These are phyloP conservation scores for Setaria viridis DNA, from an alignment of 202 grass and related monocot genomes.

Conservation along the genomic window DNA sequence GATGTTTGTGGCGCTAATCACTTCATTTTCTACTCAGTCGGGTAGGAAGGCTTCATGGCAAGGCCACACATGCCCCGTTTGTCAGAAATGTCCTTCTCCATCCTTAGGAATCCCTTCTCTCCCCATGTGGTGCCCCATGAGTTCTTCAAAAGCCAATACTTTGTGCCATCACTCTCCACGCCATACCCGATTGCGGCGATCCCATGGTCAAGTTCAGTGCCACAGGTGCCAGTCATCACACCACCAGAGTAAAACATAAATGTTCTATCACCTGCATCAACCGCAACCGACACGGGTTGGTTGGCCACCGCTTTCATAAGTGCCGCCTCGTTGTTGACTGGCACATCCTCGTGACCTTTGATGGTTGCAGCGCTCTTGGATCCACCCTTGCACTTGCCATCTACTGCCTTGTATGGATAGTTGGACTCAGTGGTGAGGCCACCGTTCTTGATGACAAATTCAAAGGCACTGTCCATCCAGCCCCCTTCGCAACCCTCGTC, in stretches of 20 bases:
- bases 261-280: slow-evolving; percentile 20
- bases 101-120: background rate
- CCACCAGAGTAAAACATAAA: slow-evolving; percentile 31
- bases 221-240: slow-evolving; percentile 21
- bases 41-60: slow-evolving; percentile 38
- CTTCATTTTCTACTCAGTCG: background rate
- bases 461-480: slow-evolving; percentile 42
- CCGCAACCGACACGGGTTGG: background rate
- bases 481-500: background rate
- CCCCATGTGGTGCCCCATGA: slow-evolving; percentile 14
- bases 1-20: background rate
- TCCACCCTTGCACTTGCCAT: slow-evolving; percentile 18
- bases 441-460: slow-evolving; percentile 51
- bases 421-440: slow-evolving; percentile 44
- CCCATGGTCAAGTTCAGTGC: background rate
- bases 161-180: background rate
- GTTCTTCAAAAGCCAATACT: slow-evolving; percentile 8
- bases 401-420: slow-evolving; percentile 46
- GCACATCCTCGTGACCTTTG: slow-evolving; percentile 29
- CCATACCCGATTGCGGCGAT: slow-evolving; percentile 4
- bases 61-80: slow-evolving; percentile 23
- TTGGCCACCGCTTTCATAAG: slow-evolving; percentile 32
- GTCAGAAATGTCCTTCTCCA: slow-evolving; percentile 27
- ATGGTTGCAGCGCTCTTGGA: background rate
- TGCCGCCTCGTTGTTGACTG: slow-evolving; percentile 3